phyloP scores from a whole-genome alignment of 768 basidiomycete species.

The Hemileccinum impolitum region DNA sequence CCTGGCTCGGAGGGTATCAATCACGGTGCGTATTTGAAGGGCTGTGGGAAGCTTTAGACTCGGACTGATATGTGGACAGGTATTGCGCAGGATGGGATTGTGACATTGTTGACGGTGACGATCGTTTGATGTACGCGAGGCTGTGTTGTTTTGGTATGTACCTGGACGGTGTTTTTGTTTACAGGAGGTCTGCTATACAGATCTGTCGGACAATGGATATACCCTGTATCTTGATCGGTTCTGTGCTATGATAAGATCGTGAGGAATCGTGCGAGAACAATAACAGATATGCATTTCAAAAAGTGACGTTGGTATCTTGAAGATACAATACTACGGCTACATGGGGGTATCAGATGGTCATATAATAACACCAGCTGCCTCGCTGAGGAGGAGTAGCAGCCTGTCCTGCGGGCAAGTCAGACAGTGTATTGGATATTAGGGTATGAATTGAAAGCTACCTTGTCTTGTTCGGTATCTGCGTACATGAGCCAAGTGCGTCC shows the following conservation, averaged over 20 bases:
- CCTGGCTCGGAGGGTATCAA: slow-evolving; percentile 51
- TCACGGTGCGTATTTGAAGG: slow-evolving; percentile 37
- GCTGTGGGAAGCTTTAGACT: background rate
- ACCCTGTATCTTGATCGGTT: background rate
- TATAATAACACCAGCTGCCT: slow-evolving; percentile 28
- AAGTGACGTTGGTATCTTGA: slow-evolving; percentile 10
- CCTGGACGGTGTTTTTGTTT: too few relatives aligned
- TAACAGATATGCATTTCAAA: slow-evolving; percentile 1
- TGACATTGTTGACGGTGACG: slow-evolving; percentile 52
- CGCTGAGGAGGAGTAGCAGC: slow-evolving; percentile 28
- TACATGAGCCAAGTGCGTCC: slow-evolving; percentile 55
- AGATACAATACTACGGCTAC: slow-evolving; percentile 18
- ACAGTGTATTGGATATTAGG: background rate
- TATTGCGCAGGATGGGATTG: slow-evolving; percentile 58
- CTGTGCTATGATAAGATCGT: background rate
- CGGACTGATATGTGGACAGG: slow-evolving; percentile 29
- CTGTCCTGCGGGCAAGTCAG: slow-evolving; percentile 20
- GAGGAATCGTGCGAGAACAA: background rate
- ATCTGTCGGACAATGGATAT: background rate
- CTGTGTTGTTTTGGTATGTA: background rate
- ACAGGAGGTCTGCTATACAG: background rate
- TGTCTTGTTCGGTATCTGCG: slow-evolving; percentile 61
- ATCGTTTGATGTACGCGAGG: slow-evolving; percentile 27
- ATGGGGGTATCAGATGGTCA: slow-evolving; percentile 17
- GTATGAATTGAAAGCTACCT: slow-evolving; percentile 35